Evolutionary conservation across 139 green algal genomes (phyloP).

Genomic region (Chlorella vulgaris): DNA sequence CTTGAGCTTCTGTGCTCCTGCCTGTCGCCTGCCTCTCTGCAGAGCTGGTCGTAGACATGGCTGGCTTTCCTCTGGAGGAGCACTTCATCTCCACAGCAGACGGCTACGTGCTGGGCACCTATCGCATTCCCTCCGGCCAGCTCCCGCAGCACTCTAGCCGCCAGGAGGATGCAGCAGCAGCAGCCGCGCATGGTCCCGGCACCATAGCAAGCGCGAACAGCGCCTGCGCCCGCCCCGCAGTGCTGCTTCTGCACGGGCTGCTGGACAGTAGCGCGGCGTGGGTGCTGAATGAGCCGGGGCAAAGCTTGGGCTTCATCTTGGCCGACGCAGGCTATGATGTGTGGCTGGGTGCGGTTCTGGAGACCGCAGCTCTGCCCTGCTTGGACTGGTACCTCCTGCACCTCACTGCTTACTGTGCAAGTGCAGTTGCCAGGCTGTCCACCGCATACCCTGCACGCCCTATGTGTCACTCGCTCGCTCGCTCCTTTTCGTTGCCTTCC

Average conservation of each 20-base stretch:
- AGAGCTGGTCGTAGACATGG: conserved; percentile 27
- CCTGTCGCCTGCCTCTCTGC: too few species aligned
- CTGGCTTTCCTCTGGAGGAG: conserved; percentile 70
- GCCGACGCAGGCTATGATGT: conserved; percentile 68
- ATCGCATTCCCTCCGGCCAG: conserved; percentile 73
- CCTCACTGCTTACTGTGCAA: too few species aligned
- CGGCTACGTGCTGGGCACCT: conserved; percentile 84
- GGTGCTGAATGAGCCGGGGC: conserved; percentile 65
- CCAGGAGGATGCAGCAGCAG: neutral
- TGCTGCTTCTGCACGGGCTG: conserved; percentile 84
- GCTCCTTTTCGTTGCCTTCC: too few species aligned
- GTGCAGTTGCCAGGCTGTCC: too few species aligned
- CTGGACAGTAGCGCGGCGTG: conserved; percentile 73
- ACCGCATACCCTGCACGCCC: too few species aligned
- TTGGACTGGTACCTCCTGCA: neutral
- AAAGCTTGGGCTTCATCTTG: conserved; percentile 81
- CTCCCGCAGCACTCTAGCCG: neutral
- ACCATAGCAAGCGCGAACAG: neutral
- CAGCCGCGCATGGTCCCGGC: too few species aligned
- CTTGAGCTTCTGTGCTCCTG: too few species aligned
- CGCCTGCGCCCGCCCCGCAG: conserved; percentile 39
- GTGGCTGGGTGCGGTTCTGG: conserved; percentile 31
- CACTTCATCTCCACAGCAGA: conserved; percentile 77
- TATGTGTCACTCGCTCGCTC: too few species aligned
- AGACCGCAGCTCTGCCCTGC: neutral